Evolutionary conservation across 2,329 filamentous ascomycete species (phyloP).

Genomic region (Ceratocystis ficicola): DNA sequence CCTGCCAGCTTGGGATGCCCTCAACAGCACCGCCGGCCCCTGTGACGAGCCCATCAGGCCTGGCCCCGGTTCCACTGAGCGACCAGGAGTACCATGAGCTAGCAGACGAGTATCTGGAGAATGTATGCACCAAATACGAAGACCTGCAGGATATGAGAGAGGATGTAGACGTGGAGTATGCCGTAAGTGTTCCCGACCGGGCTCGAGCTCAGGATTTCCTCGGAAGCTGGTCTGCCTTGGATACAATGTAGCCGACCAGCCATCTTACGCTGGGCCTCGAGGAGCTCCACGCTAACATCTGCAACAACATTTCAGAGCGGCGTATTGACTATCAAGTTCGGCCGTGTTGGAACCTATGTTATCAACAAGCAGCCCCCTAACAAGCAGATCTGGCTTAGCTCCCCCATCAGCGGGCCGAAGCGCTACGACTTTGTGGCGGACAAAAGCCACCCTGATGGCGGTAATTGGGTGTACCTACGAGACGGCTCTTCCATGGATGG

Average conservation of each 20-base stretch:
- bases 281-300: too few species aligned
- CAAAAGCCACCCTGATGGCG: slow-evolving; percentile 57
- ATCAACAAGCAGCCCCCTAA: slow-evolving; percentile 98
- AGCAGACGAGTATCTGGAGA: slow-evolving; percentile 61
- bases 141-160: slow-evolving; percentile 58
- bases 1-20: neutral
- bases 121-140: slow-evolving; percentile 51
- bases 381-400: slow-evolving; percentile 94
- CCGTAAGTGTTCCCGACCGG: slow-evolving; percentile 44
- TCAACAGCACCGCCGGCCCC: slow-evolving; percentile 14
- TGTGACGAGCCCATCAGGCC: neutral
- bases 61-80: slow-evolving; percentile 3
- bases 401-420: slow-evolving; percentile 81
- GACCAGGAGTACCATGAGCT: slow-evolving; percentile 63
- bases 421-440: slow-evolving; percentile 76
- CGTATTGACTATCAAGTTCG: slow-evolving; percentile 64
- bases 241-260: neutral
- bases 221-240: neutral
- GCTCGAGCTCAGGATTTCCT: too few species aligned
- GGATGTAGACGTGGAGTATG: slow-evolving; percentile 79
- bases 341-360: slow-evolving; percentile 67
- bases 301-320: slow-evolving; percentile 49
- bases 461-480: slow-evolving; percentile 77
- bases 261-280: neutral
- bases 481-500: slow-evolving; percentile 66